Evolutionary conservation across 2,329 filamentous ascomycete species (phyloP).

Genomic region (Piedraia hortae): DNA sequence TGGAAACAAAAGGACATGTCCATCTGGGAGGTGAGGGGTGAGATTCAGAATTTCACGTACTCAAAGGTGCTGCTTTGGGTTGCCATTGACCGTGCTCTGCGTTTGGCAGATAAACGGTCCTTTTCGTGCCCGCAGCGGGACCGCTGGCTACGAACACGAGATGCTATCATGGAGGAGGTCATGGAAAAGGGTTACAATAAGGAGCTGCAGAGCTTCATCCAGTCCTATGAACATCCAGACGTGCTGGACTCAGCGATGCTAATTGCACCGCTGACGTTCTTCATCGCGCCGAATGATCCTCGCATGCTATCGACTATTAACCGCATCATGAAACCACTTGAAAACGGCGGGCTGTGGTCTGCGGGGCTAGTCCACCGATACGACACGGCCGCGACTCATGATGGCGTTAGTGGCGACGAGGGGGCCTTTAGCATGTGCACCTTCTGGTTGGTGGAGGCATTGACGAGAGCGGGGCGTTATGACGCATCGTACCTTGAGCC

Average conservation of each 20-base stretch:
- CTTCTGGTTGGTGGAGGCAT: slow-evolving; percentile 1
- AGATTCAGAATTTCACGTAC: slow-evolving; percentile 53
- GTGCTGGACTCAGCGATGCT: slow-evolving; percentile 47
- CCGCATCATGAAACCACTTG: slow-evolving; percentile 40
- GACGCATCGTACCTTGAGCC: background rate
- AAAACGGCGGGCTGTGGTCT: slow-evolving; percentile 42
- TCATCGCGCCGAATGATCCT: slow-evolving; percentile 50
- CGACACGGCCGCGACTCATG: background rate
- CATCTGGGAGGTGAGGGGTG: slow-evolving; percentile 55
- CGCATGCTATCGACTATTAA: slow-evolving; percentile 47
- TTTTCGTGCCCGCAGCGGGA: slow-evolving; percentile 34
- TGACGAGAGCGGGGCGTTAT: slow-evolving; percentile 1
- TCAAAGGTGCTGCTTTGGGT: slow-evolving; percentile 72
- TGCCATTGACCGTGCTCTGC: slow-evolving; percentile 28
- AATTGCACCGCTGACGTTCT: slow-evolving; percentile 54
- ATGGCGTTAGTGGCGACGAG: slow-evolving; percentile 1
- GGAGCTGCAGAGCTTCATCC: slow-evolving; percentile 38
- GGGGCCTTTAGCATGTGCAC: slow-evolving; percentile 1
- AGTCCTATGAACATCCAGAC: slow-evolving; percentile 46
- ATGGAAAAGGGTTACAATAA: slow-evolving; percentile 57
- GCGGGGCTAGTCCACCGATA: slow-evolving; percentile 1
- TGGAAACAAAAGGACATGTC: slow-evolving; percentile 45
- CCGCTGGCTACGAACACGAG: slow-evolving; percentile 35
- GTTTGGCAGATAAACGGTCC: slow-evolving; percentile 27
- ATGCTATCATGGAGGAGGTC: slow-evolving; percentile 43